Percentiles rank a stretch among this genome's conserved stretches.
These are phyloP conservation scores for Curvularia lunata DNA, from an alignment of 2,329 filamentous ascomycete genomes.

Conservation along the genomic window DNA sequence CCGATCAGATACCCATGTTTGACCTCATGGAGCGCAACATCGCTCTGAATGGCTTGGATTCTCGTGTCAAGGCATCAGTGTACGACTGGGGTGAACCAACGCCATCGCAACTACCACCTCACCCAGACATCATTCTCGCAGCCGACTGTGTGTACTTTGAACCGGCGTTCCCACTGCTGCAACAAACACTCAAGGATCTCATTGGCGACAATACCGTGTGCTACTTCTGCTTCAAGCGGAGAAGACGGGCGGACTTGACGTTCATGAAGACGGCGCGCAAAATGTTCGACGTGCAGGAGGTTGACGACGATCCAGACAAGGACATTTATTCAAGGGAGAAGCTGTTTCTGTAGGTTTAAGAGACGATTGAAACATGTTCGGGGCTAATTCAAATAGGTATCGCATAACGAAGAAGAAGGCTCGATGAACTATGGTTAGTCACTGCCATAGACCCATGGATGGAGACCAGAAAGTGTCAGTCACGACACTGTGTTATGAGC, in stretches of 20 bases:
- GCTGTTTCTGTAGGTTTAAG: slow-evolving; percentile 55
- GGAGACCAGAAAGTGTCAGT: background rate
- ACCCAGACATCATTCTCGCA: slow-evolving; percentile 84
- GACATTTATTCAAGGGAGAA: slow-evolving; percentile 56
- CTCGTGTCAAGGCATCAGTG: slow-evolving; percentile 68
- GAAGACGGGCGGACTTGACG: slow-evolving; percentile 70
- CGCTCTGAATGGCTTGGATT: slow-evolving; percentile 73
- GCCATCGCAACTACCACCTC: slow-evolving; percentile 54
- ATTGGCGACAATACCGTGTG: slow-evolving; percentile 70
- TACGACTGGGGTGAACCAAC: slow-evolving; percentile 74
- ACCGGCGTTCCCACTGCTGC: slow-evolving; percentile 86
- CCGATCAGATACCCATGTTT: slow-evolving; percentile 87
- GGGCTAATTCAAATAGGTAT: slow-evolving; percentile 21
- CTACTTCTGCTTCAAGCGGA: slow-evolving; percentile 94
- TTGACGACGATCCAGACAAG: slow-evolving; percentile 58
- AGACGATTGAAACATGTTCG: background rate
- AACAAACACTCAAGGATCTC: slow-evolving; percentile 77
- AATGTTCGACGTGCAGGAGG: slow-evolving; percentile 55
- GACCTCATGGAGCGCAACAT: slow-evolving; percentile 87
- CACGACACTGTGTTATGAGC: no score
- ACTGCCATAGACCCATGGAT: background rate
- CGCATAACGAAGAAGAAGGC: slow-evolving; percentile 29
- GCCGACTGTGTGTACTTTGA: slow-evolving; percentile 79
- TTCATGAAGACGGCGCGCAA: slow-evolving; percentile 61
- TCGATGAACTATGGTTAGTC: slow-evolving; percentile 6